These are phyloP conservation scores for Boletus rubescentipes DNA, from an alignment of 768 basidiomycete genomes.

Conservation along the genomic window DNA sequence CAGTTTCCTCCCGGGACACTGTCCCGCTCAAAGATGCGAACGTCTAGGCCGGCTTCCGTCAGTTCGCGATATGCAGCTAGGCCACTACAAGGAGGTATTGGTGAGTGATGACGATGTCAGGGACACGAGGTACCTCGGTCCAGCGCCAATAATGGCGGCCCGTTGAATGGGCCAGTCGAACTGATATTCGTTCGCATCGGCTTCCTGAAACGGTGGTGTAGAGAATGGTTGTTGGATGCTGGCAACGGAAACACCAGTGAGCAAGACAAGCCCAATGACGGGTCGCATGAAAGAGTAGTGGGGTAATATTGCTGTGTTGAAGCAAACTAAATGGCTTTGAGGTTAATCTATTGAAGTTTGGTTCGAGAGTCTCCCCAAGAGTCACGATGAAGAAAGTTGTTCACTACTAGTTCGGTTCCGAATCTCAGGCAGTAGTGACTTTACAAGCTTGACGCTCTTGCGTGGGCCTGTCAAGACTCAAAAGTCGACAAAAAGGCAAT, in stretches of 20 bases:
- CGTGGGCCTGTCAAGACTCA: too few species aligned
- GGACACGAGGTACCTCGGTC: conserved; percentile 8
- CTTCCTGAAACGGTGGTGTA: neutral
- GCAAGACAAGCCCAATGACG: neutral
- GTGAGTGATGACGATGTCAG: neutral
- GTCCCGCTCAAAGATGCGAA: conserved; percentile 18
- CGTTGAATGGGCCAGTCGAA: conserved; percentile 13
- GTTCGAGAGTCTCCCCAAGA: too few species aligned
- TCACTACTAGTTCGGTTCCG: too few species aligned
- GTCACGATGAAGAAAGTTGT: too few species aligned
- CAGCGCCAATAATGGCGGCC: conserved; percentile 19
- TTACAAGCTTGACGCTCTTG: too few species aligned
- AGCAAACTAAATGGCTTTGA: too few species aligned
- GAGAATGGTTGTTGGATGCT: conserved; percentile 2
- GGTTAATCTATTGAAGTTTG: too few species aligned
- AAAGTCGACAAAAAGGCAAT: too few species aligned
- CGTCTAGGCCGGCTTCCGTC: conserved; percentile 15
- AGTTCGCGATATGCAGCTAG: conserved; percentile 14
- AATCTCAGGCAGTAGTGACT: too few species aligned
- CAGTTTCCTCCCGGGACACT: conserved; percentile 12
- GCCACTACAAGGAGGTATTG: neutral
- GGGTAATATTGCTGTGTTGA: too few species aligned
- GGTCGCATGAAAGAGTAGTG: neutral
- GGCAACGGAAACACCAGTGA: neutral
- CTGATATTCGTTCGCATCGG: conserved; percentile 1